These are phyloP conservation scores for Pythium phragmiticola DNA, from an alignment of 352 stramenopile species.

Conservation along the genomic window DNA sequence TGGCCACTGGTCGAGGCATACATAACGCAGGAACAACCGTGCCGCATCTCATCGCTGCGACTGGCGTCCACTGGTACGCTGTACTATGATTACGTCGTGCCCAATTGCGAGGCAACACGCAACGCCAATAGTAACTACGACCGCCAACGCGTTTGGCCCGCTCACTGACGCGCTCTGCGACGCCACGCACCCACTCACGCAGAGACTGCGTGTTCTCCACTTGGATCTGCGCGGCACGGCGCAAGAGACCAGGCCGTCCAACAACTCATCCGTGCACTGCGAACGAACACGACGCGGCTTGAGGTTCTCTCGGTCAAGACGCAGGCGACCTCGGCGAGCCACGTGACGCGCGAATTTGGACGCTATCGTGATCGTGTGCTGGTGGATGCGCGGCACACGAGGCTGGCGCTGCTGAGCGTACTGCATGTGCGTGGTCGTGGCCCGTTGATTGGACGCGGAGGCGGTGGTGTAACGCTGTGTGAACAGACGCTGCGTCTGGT, in stretches of 20 bases:
- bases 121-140: background rate
- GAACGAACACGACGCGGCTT: constrained; percentile 1
- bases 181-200: background rate
- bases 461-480: background rate
- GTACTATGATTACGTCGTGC: background rate
- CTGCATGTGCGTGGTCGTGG: constrained; percentile 2
- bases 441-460: background rate
- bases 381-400: background rate
- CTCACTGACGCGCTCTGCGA: constrained; percentile 8
- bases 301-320: constrained; percentile 1
- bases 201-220: constrained; percentile 4
- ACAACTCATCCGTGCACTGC: constrained; percentile 6
- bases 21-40: background rate
- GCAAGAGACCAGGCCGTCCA: background rate
- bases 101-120: background rate
- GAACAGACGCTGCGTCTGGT: background rate
- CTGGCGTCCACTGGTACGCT: background rate
- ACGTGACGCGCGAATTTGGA: background rate
- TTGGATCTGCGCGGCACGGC: background rate
- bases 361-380: constrained; percentile 1
- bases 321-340: constrained; percentile 1
- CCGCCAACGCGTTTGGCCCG: constrained; percentile 3
- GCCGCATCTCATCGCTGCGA: constrained; percentile 6
- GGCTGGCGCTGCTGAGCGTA: constrained; percentile 9
- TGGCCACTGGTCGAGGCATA: constrained; percentile 14